Evolutionary conservation across 2,329 filamentous ascomycete species (phyloP).

Genomic region (Ophiostoma quercus): DNA sequence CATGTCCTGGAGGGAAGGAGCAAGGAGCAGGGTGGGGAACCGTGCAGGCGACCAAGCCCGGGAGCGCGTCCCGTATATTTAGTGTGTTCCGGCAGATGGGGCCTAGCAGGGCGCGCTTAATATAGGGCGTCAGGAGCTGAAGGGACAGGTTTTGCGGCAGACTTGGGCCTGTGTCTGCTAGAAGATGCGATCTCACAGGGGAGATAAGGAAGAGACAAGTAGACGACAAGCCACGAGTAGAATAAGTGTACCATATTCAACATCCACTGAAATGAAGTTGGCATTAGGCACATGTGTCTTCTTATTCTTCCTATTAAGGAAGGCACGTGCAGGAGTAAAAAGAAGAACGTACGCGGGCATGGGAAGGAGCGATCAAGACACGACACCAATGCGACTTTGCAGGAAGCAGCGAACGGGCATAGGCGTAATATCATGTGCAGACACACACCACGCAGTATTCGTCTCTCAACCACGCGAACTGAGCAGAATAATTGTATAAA

Average conservation of each 20-base stretch:
- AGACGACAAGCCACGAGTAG: no score
- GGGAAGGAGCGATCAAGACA: not conserved
- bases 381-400: not conserved
- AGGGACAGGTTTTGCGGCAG: not conserved
- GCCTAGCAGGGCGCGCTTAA: constrained; percentile 10
- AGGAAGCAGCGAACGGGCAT: constrained; percentile 8
- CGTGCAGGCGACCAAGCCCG: constrained; percentile 6
- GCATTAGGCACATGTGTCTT: no score
- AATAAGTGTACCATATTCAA: no score
- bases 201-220: no score
- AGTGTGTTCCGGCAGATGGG: constrained; percentile 9
- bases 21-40: not conserved
- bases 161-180: not conserved
- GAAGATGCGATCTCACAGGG: not conserved
- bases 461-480: not conserved
- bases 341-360: not conserved
- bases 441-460: not conserved
- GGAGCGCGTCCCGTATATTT: constrained; percentile 9
- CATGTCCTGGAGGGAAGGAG: not conserved
- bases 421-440: not conserved
- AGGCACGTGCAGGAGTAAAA: no score
- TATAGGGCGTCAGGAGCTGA: not conserved
- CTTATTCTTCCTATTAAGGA: no score
- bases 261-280: no score
- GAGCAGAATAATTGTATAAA: not conserved